Evolutionary conservation across 768 basidiomycete species (phyloP).

Genomic region (Cystobasidium onofrii): DNA sequence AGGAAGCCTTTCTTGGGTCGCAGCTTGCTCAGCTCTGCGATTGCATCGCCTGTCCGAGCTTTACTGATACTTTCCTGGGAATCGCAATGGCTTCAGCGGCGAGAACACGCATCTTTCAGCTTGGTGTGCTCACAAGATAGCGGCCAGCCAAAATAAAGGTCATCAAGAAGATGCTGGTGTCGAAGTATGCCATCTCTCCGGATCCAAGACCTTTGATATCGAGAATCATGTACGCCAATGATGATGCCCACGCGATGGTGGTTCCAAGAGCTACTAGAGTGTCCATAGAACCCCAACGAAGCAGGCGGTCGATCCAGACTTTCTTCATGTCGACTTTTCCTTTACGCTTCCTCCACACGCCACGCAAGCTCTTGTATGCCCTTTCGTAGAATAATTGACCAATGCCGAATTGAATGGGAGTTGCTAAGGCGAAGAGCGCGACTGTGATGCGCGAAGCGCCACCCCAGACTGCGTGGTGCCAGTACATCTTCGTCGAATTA

Average conservation of each 20-base stretch:
- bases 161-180: slow-evolving; percentile 69
- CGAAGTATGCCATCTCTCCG: slow-evolving; percentile 66
- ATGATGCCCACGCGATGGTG: slow-evolving; percentile 68
- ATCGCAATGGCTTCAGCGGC: too few relatives aligned
- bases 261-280: slow-evolving; percentile 58
- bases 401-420: slow-evolving; percentile 47
- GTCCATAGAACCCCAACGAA: slow-evolving; percentile 80
- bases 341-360: slow-evolving; percentile 15
- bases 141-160: slow-evolving; percentile 65
- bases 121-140: slow-evolving; percentile 22
- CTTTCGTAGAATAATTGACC: slow-evolving; percentile 45
- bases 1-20: slow-evolving; percentile 37
- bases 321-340: background rate
- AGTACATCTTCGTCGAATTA: slow-evolving; percentile 50
- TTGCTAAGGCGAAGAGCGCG: slow-evolving; percentile 45
- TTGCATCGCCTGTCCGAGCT: slow-evolving; percentile 63
- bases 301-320: slow-evolving; percentile 45
- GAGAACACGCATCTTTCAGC: too few relatives aligned
- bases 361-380: slow-evolving; percentile 37
- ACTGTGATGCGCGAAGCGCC: slow-evolving; percentile 44
- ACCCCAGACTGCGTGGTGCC: slow-evolving; percentile 45
- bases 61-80: slow-evolving; percentile 60
- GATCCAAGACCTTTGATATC: slow-evolving; percentile 48
- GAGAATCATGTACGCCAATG: slow-evolving; percentile 60
- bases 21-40: slow-evolving; percentile 55